A percentile compares a stretch with the other conserved stretches of the same genome.
Conservation (phyloP, 177 flowering plant species). For the Vitis hybrid region DNA sequence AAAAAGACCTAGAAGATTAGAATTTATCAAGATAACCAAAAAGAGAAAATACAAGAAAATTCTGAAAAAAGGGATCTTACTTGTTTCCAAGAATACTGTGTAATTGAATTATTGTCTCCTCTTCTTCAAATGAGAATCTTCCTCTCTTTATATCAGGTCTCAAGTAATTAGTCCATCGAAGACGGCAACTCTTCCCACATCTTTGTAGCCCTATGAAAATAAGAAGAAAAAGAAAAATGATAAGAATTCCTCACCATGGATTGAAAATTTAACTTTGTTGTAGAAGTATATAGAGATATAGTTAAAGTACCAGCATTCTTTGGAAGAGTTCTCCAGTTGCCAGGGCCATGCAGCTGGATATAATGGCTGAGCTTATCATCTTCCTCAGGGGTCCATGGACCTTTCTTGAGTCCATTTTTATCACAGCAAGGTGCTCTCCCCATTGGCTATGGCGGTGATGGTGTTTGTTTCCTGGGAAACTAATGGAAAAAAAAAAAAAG, state of each 20-base stretch:
- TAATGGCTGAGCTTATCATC: constrained; percentile 56
- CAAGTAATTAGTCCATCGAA: constrained; percentile 80
- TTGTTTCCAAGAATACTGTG: constrained; percentile 80
- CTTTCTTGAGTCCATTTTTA: constrained; percentile 76
- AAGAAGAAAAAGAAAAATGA: not conserved
- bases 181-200: constrained; percentile 87
- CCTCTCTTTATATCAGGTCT: constrained; percentile 87
- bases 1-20: not conserved
- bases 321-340: constrained; percentile 80
- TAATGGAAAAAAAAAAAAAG: not conserved
- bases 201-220: constrained; percentile 56
- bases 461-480: not conserved
- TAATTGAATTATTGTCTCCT: constrained; percentile 73
- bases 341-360: constrained; percentile 65
- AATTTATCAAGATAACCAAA: not conserved
- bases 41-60: not conserved
- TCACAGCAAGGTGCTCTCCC: constrained; percentile 90
- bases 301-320: constrained; percentile 64
- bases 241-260: not conserved
- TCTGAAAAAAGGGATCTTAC: constrained; percentile 32
- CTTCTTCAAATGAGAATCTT: constrained; percentile 77
- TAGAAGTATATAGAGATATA: not conserved
- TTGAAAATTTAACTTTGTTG: too few species aligned
- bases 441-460: constrained; percentile 26
- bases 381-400: constrained; percentile 90